Conservation (phyloP, 2,329 filamentous ascomycete species). For the Fusarium duplospermum region DNA sequence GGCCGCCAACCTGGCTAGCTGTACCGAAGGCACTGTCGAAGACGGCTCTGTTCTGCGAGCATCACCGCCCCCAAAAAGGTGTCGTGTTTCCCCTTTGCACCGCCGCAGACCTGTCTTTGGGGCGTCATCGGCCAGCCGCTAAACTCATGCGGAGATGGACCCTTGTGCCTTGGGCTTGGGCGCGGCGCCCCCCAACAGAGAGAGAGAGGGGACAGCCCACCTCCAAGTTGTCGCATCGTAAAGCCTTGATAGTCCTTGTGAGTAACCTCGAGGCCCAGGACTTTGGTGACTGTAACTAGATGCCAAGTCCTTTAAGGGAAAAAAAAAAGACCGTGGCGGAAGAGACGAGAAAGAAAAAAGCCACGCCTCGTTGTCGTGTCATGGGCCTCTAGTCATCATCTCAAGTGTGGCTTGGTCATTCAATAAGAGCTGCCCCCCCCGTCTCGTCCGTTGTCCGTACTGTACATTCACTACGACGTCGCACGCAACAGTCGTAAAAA, state of each 20-base stretch:
- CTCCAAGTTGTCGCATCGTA: slow-evolving; percentile 2
- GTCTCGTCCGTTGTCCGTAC: background rate
- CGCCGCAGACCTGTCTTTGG: slow-evolving; percentile 3
- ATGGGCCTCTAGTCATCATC: slow-evolving; percentile 16
- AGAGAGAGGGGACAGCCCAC: background rate
- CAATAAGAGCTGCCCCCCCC: background rate
- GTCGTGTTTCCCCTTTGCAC: slow-evolving; percentile 13
- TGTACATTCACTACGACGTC: background rate
- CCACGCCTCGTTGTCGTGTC: background rate
- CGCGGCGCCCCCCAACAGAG: slow-evolving; percentile 6
- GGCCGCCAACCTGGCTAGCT: slow-evolving; percentile 23
- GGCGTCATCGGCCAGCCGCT: slow-evolving; percentile 9
- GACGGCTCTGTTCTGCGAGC: background rate
- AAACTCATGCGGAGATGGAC: background rate
- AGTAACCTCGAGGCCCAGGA: background rate
- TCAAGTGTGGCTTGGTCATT: slow-evolving; percentile 20
- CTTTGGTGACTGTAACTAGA: background rate
- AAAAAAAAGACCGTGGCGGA: background rate
- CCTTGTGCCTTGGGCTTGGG: slow-evolving; percentile 2
- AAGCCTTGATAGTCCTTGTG: slow-evolving; percentile 1
- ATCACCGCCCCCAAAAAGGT: slow-evolving; percentile 3
- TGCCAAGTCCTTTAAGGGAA: background rate
- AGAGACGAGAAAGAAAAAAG: background rate
- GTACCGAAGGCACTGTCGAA: background rate
- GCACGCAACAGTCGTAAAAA: background rate